These are phyloP conservation scores for Cordyceps cicadae DNA, from an alignment of 2,329 filamentous ascomycete genomes.

Conservation along the genomic window DNA sequence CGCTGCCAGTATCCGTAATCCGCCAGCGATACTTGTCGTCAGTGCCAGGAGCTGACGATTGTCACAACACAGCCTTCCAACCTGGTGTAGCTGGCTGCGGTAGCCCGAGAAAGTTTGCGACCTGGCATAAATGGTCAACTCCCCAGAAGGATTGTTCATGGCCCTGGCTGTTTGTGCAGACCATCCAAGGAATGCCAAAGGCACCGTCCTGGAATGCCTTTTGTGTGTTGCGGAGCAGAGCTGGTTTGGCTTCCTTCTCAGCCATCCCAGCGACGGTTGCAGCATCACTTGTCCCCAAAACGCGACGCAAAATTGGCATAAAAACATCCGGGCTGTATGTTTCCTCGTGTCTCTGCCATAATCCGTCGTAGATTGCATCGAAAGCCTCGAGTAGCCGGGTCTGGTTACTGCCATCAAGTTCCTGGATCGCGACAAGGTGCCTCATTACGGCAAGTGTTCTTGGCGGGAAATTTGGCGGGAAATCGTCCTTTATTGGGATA, in stretches of 20 bases:
- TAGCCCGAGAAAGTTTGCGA: conserved; percentile 27
- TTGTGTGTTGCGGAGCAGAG: conserved; percentile 27
- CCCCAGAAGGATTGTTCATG: conserved; percentile 30
- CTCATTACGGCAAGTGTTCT: conserved; percentile 28
- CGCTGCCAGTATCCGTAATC: not conserved
- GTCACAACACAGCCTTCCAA: conserved; percentile 27
- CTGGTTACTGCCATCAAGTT: conserved; percentile 16
- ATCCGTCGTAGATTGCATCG: conserved; percentile 24
- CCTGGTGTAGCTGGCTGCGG: conserved; percentile 19
- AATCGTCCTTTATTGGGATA: conserved; percentile 24
- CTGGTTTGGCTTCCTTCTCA: conserved; percentile 21
- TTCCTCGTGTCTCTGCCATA: conserved; percentile 24
- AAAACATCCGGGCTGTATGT: conserved; percentile 23
- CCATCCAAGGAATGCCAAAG: conserved; percentile 32
- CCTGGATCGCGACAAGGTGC: conserved; percentile 22
- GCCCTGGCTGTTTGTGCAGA: conserved; percentile 25
- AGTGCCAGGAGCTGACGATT: not conserved
- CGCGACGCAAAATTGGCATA: conserved; percentile 17
- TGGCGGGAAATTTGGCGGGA: conserved; percentile 29
- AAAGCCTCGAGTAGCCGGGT: conserved; percentile 20
- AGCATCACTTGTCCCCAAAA: conserved; percentile 20
- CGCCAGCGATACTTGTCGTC: not conserved
- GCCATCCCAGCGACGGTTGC: conserved; percentile 22
- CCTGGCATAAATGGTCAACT: conserved; percentile 30
- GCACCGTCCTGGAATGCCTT: conserved; percentile 27